phyloP scores from a whole-genome alignment of 257 asterid genomes.

The Agastache rugosa region DNA sequence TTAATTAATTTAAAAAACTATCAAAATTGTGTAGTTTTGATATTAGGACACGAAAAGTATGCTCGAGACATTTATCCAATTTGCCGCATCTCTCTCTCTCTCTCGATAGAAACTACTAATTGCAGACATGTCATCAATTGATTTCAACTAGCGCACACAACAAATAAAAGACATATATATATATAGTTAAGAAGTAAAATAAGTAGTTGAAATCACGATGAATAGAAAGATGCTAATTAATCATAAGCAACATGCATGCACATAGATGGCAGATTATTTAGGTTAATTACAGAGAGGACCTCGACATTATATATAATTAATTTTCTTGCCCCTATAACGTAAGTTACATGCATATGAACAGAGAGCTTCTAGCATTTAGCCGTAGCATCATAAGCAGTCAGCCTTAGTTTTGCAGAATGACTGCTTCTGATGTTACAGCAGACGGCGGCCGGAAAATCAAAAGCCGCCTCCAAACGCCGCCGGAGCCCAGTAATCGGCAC shows the following conservation, averaged over 20 bases:
- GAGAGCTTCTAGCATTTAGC: slow-evolving; percentile 6
- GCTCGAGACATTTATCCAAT: too few species aligned
- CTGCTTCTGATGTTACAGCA: slow-evolving; percentile 53
- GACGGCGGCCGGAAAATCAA: slow-evolving; percentile 24
- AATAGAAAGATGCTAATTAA: slow-evolving; percentile 12
- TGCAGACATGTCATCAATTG: too few species aligned
- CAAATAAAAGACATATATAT: too few species aligned
- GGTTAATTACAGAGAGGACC: slow-evolving; percentile 49
- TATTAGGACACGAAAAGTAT: too few species aligned
- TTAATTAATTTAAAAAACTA: too few species aligned
- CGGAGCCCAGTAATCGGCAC: slow-evolving; percentile 66
- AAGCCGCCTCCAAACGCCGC: slow-evolving; percentile 54
- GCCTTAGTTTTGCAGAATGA: slow-evolving; percentile 39
- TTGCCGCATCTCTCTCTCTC: too few species aligned
- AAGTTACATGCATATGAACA: slow-evolving; percentile 31
- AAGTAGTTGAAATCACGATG: not conserved
- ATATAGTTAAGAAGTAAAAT: too few species aligned
- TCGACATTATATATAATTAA: slow-evolving; percentile 44
- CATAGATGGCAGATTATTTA: slow-evolving; percentile 36
- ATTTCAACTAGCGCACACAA: too few species aligned
- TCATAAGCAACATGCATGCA: slow-evolving; percentile 31
- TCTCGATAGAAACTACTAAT: too few species aligned
- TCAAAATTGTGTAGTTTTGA: too few species aligned
- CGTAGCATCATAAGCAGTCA: slow-evolving; percentile 59
- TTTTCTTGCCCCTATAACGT: slow-evolving; percentile 28